Percentiles rank a stretch among this genome's conserved stretches.
Conservation (phyloP, 2,329 filamentous ascomycete species). For the Capronia coronata region DNA sequence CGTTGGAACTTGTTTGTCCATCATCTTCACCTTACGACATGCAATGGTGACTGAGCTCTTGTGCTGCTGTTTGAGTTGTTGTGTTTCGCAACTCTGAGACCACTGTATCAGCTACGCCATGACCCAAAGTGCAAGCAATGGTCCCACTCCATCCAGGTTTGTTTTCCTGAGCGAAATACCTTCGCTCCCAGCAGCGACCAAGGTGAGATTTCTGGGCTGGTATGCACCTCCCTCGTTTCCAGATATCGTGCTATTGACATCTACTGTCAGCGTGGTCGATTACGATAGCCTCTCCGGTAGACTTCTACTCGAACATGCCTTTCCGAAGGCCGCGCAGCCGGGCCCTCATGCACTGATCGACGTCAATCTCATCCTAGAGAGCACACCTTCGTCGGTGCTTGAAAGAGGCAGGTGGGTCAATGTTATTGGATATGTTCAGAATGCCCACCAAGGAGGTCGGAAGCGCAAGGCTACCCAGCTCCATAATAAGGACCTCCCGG, state of each 20-base stretch:
- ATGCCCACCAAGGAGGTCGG: background rate
- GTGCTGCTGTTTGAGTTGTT: no score
- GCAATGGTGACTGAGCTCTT: no score
- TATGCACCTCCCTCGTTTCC: conserved; percentile 42
- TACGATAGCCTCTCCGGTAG: conserved; percentile 54
- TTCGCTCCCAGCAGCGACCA: conserved; percentile 52
- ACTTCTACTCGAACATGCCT: conserved; percentile 63
- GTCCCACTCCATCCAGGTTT: conserved; percentile 51
- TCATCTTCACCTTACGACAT: no score
- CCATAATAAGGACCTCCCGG: conserved; percentile 33
- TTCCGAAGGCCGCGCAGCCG: conserved; percentile 40
- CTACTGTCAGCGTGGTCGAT: conserved; percentile 47
- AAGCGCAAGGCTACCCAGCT: conserved; percentile 29
- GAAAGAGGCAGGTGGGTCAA: conserved; percentile 77
- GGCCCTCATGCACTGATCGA: conserved; percentile 57
- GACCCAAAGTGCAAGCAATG: conserved; percentile 10
- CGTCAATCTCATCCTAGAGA: conserved; percentile 63
- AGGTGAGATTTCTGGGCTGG: conserved; percentile 91
- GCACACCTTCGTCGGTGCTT: conserved; percentile 56
- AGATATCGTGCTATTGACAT: conserved; percentile 11
- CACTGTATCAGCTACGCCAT: conserved; percentile 1
- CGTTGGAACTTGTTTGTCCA: no score
- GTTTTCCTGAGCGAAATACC: conserved; percentile 60
- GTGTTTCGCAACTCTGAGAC: no score
- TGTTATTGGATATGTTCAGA: conserved; percentile 67